Conservation (phyloP, 768 basidiomycete species). For the Leucosporidium yakuticum region DNA sequence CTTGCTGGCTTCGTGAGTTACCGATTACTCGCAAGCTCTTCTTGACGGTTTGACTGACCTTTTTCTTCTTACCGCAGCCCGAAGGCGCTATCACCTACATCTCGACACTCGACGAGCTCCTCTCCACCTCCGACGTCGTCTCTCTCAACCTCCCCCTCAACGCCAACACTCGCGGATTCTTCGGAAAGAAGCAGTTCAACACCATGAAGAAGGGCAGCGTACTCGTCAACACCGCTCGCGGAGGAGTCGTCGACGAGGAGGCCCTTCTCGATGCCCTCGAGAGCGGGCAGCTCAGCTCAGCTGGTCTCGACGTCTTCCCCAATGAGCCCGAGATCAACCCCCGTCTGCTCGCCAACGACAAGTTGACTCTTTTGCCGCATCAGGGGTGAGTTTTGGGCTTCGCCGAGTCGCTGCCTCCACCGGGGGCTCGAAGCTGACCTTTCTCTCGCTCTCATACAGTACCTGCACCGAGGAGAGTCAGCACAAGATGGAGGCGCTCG, state of each 20-base stretch:
- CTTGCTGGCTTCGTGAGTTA: slow-evolving; percentile 3
- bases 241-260: slow-evolving; percentile 59
- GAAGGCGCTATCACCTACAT: slow-evolving; percentile 58
- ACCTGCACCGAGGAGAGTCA: neutral
- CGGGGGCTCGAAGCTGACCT: no score
- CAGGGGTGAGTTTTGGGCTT: no score
- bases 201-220: slow-evolving; percentile 69
- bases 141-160: slow-evolving; percentile 78
- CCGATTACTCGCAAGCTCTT: neutral
- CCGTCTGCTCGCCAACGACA: slow-evolving; percentile 51
- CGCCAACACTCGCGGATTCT: slow-evolving; percentile 57
- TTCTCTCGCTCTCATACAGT: no score
- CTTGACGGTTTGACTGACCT: neutral
- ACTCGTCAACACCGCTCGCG: slow-evolving; percentile 38
- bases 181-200: slow-evolving; percentile 69
- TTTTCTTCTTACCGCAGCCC: slow-evolving; percentile 43
- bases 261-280: slow-evolving; percentile 53
- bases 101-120: slow-evolving; percentile 55
- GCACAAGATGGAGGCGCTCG: slow-evolving; percentile 2
- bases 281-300: slow-evolving; percentile 53
- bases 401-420: no score
- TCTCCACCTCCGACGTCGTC: slow-evolving; percentile 68
- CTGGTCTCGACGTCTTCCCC: slow-evolving; percentile 62
- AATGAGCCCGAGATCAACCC: slow-evolving; percentile 59
- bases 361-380: slow-evolving; percentile 58